Conservation (phyloP, 2,329 filamentous ascomycete species). For the Aspergillus sclerotialis region DNA sequence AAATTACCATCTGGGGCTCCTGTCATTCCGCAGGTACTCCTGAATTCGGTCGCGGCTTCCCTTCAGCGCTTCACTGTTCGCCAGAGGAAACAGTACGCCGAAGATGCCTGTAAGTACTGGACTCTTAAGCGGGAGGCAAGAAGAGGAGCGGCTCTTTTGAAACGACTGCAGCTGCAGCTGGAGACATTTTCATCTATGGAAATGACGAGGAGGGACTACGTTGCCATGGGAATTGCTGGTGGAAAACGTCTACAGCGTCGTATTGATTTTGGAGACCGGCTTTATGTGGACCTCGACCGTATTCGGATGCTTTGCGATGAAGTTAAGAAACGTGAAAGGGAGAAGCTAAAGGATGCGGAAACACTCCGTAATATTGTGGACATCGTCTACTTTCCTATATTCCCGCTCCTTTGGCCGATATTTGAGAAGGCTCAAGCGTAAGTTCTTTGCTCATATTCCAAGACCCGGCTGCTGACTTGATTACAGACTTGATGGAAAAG, state of each 20-base stretch:
- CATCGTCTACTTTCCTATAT: conserved; percentile 84
- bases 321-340: conserved; percentile 66
- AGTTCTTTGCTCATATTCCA: conserved; percentile 40
- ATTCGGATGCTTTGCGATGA: conserved; percentile 64
- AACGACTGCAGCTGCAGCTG: conserved; percentile 87
- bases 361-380: conserved; percentile 75
- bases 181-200: conserved; percentile 98
- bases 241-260: conserved; percentile 69
- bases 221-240: conserved; percentile 84
- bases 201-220: conserved; percentile 88
- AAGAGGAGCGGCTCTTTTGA: conserved; percentile 82
- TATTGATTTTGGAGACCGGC: conserved; percentile 75
- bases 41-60: conserved; percentile 76
- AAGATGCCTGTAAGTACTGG: conserved; percentile 95
- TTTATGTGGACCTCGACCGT: conserved; percentile 61
- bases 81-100: conserved; percentile 85
- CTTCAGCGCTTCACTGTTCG: conserved; percentile 75
- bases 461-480: conserved; percentile 15
- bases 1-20: conserved; percentile 90
- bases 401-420: conserved; percentile 67
- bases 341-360: conserved; percentile 70
- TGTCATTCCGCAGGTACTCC: conserved; percentile 83
- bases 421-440: conserved; percentile 75
- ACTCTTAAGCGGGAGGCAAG: conserved; percentile 91
- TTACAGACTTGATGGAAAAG: conserved; percentile 43